phyloP scores from a whole-genome alignment of 345 rosid genomes.

The Sisymbrium irio region DNA sequence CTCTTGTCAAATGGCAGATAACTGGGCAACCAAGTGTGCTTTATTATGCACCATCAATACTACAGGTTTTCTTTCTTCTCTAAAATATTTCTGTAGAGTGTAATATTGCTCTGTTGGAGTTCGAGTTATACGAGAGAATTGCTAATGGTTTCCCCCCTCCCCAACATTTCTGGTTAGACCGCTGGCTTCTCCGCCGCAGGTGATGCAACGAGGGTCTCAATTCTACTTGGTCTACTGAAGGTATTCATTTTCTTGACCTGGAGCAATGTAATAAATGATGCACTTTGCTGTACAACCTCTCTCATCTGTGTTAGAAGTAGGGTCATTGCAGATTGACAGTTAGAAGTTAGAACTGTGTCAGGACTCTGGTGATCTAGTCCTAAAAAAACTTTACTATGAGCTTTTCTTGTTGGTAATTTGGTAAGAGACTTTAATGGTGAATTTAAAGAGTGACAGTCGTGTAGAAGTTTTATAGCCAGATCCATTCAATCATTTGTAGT shows the following conservation, averaged over 20 bases:
- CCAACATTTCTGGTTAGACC: conserved; percentile 47
- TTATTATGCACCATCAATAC: conserved; percentile 88
- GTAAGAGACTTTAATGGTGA: background rate
- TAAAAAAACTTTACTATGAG: background rate
- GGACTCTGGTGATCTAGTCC: background rate
- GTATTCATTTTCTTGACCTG: conserved; percentile 34
- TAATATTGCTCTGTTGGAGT: background rate
- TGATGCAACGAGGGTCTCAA: conserved; percentile 96
- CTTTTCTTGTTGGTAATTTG: background rate
- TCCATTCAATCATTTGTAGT: background rate
- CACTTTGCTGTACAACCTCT: conserved; percentile 8
- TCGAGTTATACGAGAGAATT: conserved; percentile 1
- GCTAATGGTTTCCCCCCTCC: conserved; percentile 4
- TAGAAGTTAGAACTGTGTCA: background rate
- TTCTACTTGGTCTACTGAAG: conserved; percentile 83
- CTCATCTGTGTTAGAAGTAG: background rate
- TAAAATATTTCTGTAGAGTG: background rate
- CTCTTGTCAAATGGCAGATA: conserved; percentile 48
- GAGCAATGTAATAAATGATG: background rate
- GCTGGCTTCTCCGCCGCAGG: conserved; percentile 96
- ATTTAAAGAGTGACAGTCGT: background rate
- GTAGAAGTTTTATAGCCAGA: background rate
- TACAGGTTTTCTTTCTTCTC: conserved; percentile 54
- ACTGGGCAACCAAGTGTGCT: conserved; percentile 99
- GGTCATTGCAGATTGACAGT: background rate